These are phyloP conservation scores for Saccharomycopsis javanensis DNA, from an alignment of 805 yeast genomes.

Conservation along the genomic window DNA sequence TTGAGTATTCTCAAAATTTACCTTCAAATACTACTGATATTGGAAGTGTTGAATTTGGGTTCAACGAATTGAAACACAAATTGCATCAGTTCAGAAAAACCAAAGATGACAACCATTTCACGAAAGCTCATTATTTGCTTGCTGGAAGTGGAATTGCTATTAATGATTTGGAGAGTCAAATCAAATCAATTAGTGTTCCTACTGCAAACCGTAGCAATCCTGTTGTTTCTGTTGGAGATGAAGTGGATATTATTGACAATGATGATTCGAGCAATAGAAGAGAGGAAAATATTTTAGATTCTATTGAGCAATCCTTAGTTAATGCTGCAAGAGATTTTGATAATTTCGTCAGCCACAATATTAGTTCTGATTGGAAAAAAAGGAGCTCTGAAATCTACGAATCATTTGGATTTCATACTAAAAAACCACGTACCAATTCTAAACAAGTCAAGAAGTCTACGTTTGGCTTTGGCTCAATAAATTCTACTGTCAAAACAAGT, in stretches of 20 bases:
- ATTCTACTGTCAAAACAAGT: neutral
- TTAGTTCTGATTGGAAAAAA: conserved; percentile 76
- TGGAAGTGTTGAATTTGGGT: conserved; percentile 73
- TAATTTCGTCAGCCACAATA: conserved; percentile 55
- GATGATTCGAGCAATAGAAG: conserved; percentile 57
- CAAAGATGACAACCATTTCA: conserved; percentile 35
- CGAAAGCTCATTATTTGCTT: conserved; percentile 77
- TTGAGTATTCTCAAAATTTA: conserved; percentile 67
- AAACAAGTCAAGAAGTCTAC: conserved; percentile 1
- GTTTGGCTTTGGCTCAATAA: neutral
- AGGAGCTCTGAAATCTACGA: conserved; percentile 66
- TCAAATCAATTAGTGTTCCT: conserved; percentile 30
- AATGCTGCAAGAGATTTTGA: conserved; percentile 80
- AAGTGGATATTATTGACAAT: conserved; percentile 38
- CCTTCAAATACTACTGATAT: conserved; percentile 58
- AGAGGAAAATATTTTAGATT: conserved; percentile 71
- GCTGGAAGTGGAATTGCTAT: conserved; percentile 86
- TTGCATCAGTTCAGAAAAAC: conserved; percentile 44
- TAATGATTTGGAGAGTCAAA: conserved; percentile 61
- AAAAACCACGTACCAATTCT: neutral
- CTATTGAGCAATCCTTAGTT: conserved; percentile 71
- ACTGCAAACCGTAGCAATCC: conserved; percentile 3
- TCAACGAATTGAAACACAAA: conserved; percentile 65
- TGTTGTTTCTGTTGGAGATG: conserved; percentile 20
- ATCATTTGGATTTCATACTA: conserved; percentile 41